These are phyloP conservation scores for Pseudogymnoascus sp. DNA, from an alignment of 2,329 filamentous ascomycete genomes.

Conservation along the genomic window DNA sequence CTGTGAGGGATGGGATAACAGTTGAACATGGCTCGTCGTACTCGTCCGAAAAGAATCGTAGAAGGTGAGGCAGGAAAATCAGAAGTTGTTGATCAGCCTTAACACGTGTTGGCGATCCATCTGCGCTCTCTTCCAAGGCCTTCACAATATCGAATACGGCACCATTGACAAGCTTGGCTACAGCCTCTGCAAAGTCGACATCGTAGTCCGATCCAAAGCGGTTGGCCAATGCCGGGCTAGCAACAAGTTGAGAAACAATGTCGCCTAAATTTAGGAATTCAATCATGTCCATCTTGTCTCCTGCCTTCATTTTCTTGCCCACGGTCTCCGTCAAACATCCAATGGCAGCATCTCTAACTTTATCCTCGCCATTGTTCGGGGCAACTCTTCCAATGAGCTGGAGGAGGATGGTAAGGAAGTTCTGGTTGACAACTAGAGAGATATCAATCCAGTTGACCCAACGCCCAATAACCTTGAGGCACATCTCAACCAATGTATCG, in stretches of 20 bases:
- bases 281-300: constrained; percentile 92
- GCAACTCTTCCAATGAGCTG: constrained; percentile 75
- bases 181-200: constrained; percentile 87
- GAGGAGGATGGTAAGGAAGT: constrained; percentile 76
- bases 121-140: constrained; percentile 61
- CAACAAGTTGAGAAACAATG: constrained; percentile 78
- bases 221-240: constrained; percentile 71
- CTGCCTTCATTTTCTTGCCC: constrained; percentile 92
- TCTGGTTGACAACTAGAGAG: constrained; percentile 79
- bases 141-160: constrained; percentile 80
- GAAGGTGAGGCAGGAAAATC: constrained; percentile 73
- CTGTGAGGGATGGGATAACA: constrained; percentile 86
- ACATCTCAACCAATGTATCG: constrained; percentile 73
- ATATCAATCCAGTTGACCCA: constrained; percentile 99
- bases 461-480: constrained; percentile 82
- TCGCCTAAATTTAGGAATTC: constrained; percentile 78
- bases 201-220: constrained; percentile 82
- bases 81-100: constrained; percentile 76
- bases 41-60: constrained; percentile 95
- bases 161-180: constrained; percentile 92
- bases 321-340: constrained; percentile 94
- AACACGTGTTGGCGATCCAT: constrained; percentile 54
- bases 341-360: constrained; percentile 81
- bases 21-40: constrained; percentile 97
- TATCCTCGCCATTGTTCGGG: constrained; percentile 56